A percentile compares a stretch with the other conserved stretches of the same genome.
These are phyloP conservation scores for Aspergillus fructus DNA, from an alignment of 2,329 filamentous ascomycete species.

Conservation along the genomic window DNA sequence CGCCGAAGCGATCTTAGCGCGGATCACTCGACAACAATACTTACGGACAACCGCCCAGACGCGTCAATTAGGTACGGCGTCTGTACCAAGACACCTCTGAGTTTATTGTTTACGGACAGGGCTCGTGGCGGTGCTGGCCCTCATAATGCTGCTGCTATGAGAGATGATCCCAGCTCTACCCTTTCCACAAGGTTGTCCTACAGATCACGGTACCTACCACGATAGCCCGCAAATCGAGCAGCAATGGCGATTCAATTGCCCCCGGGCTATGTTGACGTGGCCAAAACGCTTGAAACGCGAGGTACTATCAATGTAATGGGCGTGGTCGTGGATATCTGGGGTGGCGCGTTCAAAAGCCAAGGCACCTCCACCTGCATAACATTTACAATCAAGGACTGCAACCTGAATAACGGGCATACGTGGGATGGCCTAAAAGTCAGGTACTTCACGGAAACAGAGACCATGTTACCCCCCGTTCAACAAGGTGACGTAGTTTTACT, in stretches of 20 bases:
- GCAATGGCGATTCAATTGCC: conserved; percentile 8
- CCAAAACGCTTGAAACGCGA: conserved; percentile 40
- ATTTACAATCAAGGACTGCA: conserved; percentile 60
- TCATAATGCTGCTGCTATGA: not conserved
- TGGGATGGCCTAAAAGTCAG: conserved; percentile 52
- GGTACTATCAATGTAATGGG: conserved; percentile 63
- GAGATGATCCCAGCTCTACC: not conserved
- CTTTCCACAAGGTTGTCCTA: not conserved
- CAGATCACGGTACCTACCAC: not conserved
- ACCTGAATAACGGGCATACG: conserved; percentile 43
- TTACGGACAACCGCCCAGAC: not conserved
- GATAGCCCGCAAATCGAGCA: not conserved
- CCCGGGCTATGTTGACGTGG: conserved; percentile 48
- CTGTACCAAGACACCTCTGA: not conserved
- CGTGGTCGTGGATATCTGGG: conserved; percentile 65
- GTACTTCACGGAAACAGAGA: conserved; percentile 58
- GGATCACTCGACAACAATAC: not conserved
- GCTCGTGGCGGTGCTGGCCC: not conserved
- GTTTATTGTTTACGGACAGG: not conserved
- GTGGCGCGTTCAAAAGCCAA: conserved; percentile 49
- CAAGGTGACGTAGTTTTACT: conserved; percentile 66
- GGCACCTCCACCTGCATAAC: conserved; percentile 61
- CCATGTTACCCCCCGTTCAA: conserved; percentile 45
- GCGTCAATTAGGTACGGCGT: not conserved
- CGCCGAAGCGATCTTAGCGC: conserved; percentile 25